Evolutionary conservation across 495 filamentous ascomycete genomes (phyloP).

Genomic region (Penicillium crystallinum): DNA sequence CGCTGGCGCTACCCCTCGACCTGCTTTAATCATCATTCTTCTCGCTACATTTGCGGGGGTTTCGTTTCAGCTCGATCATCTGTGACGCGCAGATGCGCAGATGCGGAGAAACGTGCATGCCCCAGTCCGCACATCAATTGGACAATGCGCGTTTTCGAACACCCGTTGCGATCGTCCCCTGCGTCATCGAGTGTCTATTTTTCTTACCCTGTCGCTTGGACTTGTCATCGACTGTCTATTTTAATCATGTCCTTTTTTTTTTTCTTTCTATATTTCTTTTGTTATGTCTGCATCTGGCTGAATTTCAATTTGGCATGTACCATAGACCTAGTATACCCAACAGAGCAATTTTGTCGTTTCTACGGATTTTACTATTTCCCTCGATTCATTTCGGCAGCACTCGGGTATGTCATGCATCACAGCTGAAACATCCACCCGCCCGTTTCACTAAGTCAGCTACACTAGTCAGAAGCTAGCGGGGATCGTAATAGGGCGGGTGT

Average conservation of each 20-base stretch:
- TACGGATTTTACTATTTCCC: not conserved
- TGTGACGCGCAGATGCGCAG: slow-evolving; percentile 21
- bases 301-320: slow-evolving; percentile 37
- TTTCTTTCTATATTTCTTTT: slow-evolving; percentile 15
- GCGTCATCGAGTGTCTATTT: slow-evolving; percentile 13
- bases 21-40: slow-evolving; percentile 8
- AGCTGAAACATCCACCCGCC: slow-evolving; percentile 12
- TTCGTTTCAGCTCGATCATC: slow-evolving; percentile 9
- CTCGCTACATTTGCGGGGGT: slow-evolving; percentile 10
- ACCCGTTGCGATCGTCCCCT: slow-evolving; percentile 9
- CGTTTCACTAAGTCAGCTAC: slow-evolving; percentile 18
- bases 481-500: slow-evolving; percentile 5
- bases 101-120: slow-evolving; percentile 17
- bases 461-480: not conserved
- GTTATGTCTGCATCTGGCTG: slow-evolving; percentile 20
- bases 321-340: slow-evolving; percentile 48
- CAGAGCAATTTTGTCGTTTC: slow-evolving; percentile 30
- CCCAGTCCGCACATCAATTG: slow-evolving; percentile 11
- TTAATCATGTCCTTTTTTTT: slow-evolving; percentile 8
- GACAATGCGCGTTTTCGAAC: not conserved
- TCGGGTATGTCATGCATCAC: slow-evolving; percentile 4
- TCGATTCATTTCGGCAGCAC: not conserved
- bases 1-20: slow-evolving; percentile 14
- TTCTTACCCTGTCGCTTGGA: slow-evolving; percentile 13
- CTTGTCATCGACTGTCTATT: slow-evolving; percentile 12